These are phyloP conservation scores for Phlebopus sp. DNA, from an alignment of 1,284 basidiomycete species.

Conservation along the genomic window DNA sequence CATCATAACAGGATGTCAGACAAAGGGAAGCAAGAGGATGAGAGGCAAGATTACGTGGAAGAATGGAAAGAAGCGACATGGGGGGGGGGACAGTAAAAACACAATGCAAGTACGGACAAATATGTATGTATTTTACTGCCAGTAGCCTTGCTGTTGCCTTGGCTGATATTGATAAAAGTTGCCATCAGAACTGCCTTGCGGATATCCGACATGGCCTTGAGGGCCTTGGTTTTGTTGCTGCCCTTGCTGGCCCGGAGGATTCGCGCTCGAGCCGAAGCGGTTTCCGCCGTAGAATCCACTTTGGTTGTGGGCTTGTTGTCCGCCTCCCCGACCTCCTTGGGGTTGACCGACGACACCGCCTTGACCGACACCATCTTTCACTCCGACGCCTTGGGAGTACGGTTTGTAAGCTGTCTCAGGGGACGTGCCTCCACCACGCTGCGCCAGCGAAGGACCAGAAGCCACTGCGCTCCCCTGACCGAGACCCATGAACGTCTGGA, in stretches of 20 bases:
- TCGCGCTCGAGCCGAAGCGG: conserved; percentile 52
- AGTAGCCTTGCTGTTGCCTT: conserved; percentile 66
- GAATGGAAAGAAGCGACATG: conserved; percentile 19
- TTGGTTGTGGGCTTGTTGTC: conserved; percentile 44
- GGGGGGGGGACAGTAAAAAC: conserved; percentile 13
- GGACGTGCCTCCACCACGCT: conserved; percentile 50
- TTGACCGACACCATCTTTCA: conserved; percentile 58
- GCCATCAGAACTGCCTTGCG: conserved; percentile 57
- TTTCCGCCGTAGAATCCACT: conserved; percentile 60
- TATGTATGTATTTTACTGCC: conserved; percentile 47
- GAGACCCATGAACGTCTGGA: conserved; percentile 70
- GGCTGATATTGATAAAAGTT: conserved; percentile 68
- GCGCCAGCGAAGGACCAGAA: conserved; percentile 44
- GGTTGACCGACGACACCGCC: conserved; percentile 37
- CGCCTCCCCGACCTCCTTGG: conserved; percentile 43
- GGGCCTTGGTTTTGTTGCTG: conserved; percentile 51
- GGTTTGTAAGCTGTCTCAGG: conserved; percentile 74
- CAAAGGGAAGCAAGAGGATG: conserved; percentile 28
- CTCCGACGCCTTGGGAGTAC: conserved; percentile 49
- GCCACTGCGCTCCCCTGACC: conserved; percentile 46
- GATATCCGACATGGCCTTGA: conserved; percentile 57
- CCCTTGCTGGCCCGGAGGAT: conserved; percentile 42
- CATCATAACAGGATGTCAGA: conserved; percentile 28
- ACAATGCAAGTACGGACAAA: conserved; percentile 16
- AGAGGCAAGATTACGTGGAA: conserved; percentile 22